Conservation (phyloP, 2,329 filamentous ascomycete genomes). For the Pyricularia sp. region DNA sequence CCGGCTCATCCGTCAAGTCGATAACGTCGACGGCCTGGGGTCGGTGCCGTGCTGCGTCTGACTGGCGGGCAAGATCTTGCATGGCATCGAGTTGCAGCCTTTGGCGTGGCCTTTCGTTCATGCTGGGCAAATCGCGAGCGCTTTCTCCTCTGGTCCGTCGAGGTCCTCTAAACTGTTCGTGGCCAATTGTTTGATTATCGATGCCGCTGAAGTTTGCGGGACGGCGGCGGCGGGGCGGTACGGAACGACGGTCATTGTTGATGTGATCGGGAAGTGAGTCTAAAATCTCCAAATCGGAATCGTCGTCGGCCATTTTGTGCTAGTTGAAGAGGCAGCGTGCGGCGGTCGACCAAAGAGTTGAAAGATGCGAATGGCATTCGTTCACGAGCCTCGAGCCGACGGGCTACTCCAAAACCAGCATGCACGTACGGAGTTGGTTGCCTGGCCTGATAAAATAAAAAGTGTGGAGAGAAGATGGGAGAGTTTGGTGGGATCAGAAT, state of each 20-base stretch:
- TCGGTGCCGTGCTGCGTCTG: not conserved
- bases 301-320: not conserved
- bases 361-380: not conserved
- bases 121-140: not conserved
- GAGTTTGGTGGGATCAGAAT: not conserved
- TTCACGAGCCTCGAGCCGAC: not conserved
- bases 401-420: not conserved
- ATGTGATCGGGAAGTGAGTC: not conserved
- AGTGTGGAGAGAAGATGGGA: not conserved
- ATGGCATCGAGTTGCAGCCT: not conserved
- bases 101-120: not conserved
- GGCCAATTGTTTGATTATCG: not conserved
- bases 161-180: not conserved
- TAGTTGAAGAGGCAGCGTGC: not conserved
- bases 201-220: not conserved
- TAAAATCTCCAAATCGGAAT: not conserved
- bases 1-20: conserved; percentile 37
- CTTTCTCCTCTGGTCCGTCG: not conserved
- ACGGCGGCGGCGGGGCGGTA: not conserved
- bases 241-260: not conserved
- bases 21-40: conserved; percentile 20
- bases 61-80: not conserved
- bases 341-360: not conserved
- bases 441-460: not conserved
- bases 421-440: not conserved